phyloP scores from a whole-genome alignment of 805 yeast genomes.

The Spathaspora girioi region DNA sequence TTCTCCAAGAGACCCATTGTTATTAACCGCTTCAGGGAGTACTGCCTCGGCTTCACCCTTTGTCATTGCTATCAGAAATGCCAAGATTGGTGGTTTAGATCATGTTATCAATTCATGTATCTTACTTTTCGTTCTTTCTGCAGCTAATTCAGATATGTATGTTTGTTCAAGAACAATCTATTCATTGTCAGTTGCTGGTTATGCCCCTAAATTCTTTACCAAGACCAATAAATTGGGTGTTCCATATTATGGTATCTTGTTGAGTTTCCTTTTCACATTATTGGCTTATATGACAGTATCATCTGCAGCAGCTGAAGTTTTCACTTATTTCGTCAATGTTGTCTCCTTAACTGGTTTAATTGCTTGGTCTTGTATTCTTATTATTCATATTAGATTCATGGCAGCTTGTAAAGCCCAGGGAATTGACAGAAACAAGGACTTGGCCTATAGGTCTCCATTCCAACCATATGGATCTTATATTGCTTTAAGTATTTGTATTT shows the following conservation, averaged over 20 bases:
- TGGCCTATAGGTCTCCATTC: slow-evolving; percentile 61
- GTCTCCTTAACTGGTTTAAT: slow-evolving; percentile 73
- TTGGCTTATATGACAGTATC: slow-evolving; percentile 72
- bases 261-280: slow-evolving; percentile 52
- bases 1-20: slow-evolving; percentile 49
- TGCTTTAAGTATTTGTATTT: slow-evolving; percentile 49
- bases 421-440: slow-evolving; percentile 44
- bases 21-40: slow-evolving; percentile 49
- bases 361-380: slow-evolving; percentile 70
- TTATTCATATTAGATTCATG: slow-evolving; percentile 64
- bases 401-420: slow-evolving; percentile 69
- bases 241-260: slow-evolving; percentile 56
- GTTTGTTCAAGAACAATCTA: slow-evolving; percentile 74
- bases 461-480: slow-evolving; percentile 67
- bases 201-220: slow-evolving; percentile 67
- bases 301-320: slow-evolving; percentile 51
- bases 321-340: slow-evolving; percentile 69
- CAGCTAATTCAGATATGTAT: slow-evolving; percentile 76
- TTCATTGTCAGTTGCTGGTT: slow-evolving; percentile 68
- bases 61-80: slow-evolving; percentile 73
- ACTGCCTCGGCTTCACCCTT: slow-evolving; percentile 79
- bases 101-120: slow-evolving; percentile 77
- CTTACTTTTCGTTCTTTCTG: slow-evolving; percentile 73
- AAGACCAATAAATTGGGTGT: slow-evolving; percentile 67
- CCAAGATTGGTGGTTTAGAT: slow-evolving; percentile 63